These are phyloP conservation scores for Microbotryomycetes sp. DNA, from an alignment of 1,284 basidiomycete genomes.

Conservation along the genomic window DNA sequence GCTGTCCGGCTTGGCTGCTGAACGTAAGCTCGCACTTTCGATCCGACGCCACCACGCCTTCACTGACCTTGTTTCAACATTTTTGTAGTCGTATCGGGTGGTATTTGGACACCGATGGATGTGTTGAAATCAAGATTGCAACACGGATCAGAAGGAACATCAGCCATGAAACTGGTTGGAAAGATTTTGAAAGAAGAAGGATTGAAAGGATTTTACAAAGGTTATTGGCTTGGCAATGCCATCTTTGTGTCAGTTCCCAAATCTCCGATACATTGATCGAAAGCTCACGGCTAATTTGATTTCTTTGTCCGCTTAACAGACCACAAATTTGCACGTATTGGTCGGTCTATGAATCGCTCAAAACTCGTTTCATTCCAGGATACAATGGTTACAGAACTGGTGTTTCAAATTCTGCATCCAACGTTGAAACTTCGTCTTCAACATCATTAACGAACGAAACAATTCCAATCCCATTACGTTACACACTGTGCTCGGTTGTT, in stretches of 20 bases:
- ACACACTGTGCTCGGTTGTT: conserved; percentile 33
- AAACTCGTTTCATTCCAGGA: conserved; percentile 32
- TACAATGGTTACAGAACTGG: conserved; percentile 17
- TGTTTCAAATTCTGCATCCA: not conserved
- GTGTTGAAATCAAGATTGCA: conserved; percentile 35
- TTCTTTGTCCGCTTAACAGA: not conserved
- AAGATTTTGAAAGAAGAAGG: conserved; percentile 35
- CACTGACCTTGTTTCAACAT: too few species aligned
- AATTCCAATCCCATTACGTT: conserved; percentile 26
- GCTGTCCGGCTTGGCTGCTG: conserved; percentile 29
- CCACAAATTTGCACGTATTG: not conserved
- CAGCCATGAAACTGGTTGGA: conserved; percentile 22
- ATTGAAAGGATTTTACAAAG: conserved; percentile 23
- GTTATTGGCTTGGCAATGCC: conserved; percentile 21
- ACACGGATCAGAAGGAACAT: conserved; percentile 34
- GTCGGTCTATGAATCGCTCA: conserved; percentile 34
- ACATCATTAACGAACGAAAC: not conserved
- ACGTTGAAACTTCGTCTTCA: not conserved
- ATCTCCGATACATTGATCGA: not conserved
- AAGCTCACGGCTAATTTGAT: not conserved
- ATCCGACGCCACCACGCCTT: too few species aligned
- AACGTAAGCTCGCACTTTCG: conserved; percentile 17
- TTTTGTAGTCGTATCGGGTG: conserved; percentile 31
- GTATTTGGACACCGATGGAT: conserved; percentile 37
- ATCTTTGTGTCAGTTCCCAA: conserved; percentile 10